These are phyloP conservation scores for Nigrospora oryzae DNA, from an alignment of 2,329 filamentous ascomycete species.

Conservation along the genomic window DNA sequence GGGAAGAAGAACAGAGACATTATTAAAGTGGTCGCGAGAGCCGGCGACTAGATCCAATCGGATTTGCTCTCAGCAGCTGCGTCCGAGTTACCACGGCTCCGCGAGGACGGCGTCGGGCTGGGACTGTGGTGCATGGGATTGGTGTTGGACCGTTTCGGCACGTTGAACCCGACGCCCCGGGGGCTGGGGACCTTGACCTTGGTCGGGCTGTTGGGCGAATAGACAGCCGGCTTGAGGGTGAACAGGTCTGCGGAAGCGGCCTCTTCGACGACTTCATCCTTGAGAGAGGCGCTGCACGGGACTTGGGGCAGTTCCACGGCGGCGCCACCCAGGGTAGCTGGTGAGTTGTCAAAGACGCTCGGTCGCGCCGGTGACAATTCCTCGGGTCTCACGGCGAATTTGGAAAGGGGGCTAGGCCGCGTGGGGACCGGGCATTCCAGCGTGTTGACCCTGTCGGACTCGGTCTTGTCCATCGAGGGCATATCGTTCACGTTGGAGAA, in stretches of 20 bases:
- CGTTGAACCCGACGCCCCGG: conserved; percentile 31
- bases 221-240: conserved; percentile 43
- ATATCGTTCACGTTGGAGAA: conserved; percentile 52
- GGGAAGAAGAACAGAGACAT: too few species aligned
- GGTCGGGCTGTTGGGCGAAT: conserved; percentile 32
- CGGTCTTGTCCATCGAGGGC: conserved; percentile 22
- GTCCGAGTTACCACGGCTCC: conserved; percentile 12
- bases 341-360: background rate
- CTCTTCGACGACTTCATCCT: conserved; percentile 4
- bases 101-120: conserved; percentile 5
- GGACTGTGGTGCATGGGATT: conserved; percentile 5
- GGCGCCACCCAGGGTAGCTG: background rate
- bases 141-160: conserved; percentile 16
- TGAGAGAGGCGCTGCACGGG: conserved; percentile 20
- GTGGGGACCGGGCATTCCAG: conserved; percentile 23
- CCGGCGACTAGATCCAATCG: conserved; percentile 16
- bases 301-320: background rate
- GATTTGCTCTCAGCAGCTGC: conserved; percentile 3
- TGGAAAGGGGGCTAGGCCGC: conserved; percentile 22
- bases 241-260: conserved; percentile 18
- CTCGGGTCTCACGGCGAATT: conserved; percentile 9
- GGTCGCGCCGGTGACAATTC: conserved; percentile 4
- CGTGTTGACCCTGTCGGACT: conserved; percentile 27
- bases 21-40: too few species aligned
- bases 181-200: conserved; percentile 32